A percentile compares a stretch with the other conserved stretches of the same genome.
Conservation (phyloP, 2,329 filamentous ascomycete genomes). For the Colletotrichum sp. region DNA sequence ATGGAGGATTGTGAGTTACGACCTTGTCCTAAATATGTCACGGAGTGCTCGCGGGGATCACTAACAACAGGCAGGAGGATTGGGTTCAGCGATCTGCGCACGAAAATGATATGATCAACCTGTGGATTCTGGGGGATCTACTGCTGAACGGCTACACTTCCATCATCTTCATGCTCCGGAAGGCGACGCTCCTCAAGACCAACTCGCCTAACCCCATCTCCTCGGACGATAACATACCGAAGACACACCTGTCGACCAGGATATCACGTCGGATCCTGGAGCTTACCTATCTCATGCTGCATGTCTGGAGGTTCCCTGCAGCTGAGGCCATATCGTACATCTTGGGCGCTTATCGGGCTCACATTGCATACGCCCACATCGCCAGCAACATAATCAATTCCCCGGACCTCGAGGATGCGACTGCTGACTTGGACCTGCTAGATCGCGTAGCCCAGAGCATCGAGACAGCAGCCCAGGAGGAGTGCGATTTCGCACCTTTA, state of each 20-base stretch:
- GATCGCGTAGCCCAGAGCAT: conserved; percentile 3
- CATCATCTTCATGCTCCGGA: conserved; percentile 38
- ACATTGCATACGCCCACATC: not conserved
- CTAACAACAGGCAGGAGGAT: conserved; percentile 22
- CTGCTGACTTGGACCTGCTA: not conserved
- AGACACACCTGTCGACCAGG: not conserved
- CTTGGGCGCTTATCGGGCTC: not conserved
- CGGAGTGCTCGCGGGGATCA: no score
- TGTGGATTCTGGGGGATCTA: conserved; percentile 30
- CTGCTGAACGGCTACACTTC: conserved; percentile 31
- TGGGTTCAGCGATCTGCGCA: conserved; percentile 25
- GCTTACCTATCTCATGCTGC: not conserved
- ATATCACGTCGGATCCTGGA: conserved; percentile 1
- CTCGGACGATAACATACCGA: not conserved
- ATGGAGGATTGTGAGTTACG: conserved; percentile 29
- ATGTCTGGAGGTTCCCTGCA: not conserved
- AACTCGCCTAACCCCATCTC: not conserved
- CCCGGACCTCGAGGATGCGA: not conserved
- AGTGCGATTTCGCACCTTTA: conserved; percentile 3
- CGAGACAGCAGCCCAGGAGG: not conserved
- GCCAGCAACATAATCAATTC: conserved; percentile 1
- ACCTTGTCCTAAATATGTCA: not conserved
- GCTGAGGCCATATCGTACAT: not conserved
- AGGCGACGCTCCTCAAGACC: conserved; percentile 16
- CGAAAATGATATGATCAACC: conserved; percentile 23